Evolutionary conservation across 2,329 filamentous ascomycete species (phyloP), one percentile per base, ranked within the genome.

Genomic region (Penicillium brasilianum): DNA sequence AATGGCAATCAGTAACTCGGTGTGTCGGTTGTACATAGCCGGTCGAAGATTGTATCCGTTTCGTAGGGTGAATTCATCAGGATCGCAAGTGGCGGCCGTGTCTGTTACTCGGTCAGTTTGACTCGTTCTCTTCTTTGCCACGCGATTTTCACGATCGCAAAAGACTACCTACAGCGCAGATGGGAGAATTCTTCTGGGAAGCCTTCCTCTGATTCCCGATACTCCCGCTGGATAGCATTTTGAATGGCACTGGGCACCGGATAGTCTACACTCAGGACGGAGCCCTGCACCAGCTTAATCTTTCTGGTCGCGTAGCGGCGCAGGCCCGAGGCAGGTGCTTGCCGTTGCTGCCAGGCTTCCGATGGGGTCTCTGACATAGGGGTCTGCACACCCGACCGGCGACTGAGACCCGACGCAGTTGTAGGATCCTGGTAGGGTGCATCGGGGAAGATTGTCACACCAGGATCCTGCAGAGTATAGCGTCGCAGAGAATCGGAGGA

Each of bases 11-110:
- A 98, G 85, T 70, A 99, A 83, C 81, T 99, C 94, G 7, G 94
- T 98, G 80, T 98, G 94, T 71, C 94, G 87, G 85, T 98, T 98
- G 83, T 98, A 98, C 93, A 98, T 98, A 69, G 93, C 90, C 56
- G 94, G 92, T 55, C 95, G 91, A 78, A 99, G 85, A 83, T 98
- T 97, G 85, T 98, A 99, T 72, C 95, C 95, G 77, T 98, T 98
- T 82, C 97, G 96, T 71, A 98, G 85, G 2, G 94, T 98, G 80
- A 98, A 99, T 74, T 99, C 95, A 77, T 97, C 96, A 67, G 94
- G 95, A 76, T 98, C 95, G 80, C 94, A 98, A 28, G 94, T 98
- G 20, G 95, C 94, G 55, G 94, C 95, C 16, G 94, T 98, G 81
- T 98, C 86, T 87, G 63, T 3, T 87, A 63, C 8, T 50, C 5